Evolutionary conservation across 768 basidiomycete species (phyloP).

Genomic region (Pulveroboletus sp.): DNA sequence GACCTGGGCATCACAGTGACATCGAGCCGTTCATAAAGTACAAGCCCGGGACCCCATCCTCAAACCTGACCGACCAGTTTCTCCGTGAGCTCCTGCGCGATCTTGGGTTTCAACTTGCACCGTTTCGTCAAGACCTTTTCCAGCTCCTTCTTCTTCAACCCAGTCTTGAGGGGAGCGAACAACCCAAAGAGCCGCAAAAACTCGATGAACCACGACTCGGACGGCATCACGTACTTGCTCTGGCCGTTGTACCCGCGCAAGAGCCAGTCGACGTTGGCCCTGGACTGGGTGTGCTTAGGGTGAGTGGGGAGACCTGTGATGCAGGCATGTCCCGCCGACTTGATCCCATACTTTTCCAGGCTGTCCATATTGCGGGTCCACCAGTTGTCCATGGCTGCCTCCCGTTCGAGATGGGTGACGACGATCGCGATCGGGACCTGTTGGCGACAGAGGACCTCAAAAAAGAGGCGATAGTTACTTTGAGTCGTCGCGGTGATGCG

Average conservation of each 20-base stretch:
- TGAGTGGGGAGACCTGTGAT: constrained; percentile 27
- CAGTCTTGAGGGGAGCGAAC: too few relatives aligned
- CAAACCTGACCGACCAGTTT: too few relatives aligned
- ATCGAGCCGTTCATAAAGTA: too few relatives aligned
- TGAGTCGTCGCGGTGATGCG: constrained; percentile 29
- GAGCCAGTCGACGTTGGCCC: constrained; percentile 17
- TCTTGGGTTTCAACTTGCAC: constrained; percentile 21
- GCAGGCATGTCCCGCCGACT: constrained; percentile 29
- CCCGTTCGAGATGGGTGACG: constrained; percentile 38
- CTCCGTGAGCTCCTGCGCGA: too few relatives aligned
- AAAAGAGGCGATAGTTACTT: constrained; percentile 24
- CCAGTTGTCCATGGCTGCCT: constrained; percentile 32
- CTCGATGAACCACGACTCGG: constrained; percentile 27
- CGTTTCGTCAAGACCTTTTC: constrained; percentile 25
- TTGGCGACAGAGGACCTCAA: constrained; percentile 27
- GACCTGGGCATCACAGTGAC: too few relatives aligned
- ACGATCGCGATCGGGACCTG: constrained; percentile 38
- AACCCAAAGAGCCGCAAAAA: too few relatives aligned
- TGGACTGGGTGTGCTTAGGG: constrained; percentile 33
- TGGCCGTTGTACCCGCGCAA: constrained; percentile 21
- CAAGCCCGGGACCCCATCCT: too few relatives aligned
- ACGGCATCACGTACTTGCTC: constrained; percentile 30
- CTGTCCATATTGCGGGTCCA: constrained; percentile 26
- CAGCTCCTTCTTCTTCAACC: constrained; percentile 24
- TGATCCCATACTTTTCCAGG: constrained; percentile 19